Evolutionary conservation across 768 basidiomycete species (phyloP).

Genomic region (Rhizopogon salebrosus): DNA sequence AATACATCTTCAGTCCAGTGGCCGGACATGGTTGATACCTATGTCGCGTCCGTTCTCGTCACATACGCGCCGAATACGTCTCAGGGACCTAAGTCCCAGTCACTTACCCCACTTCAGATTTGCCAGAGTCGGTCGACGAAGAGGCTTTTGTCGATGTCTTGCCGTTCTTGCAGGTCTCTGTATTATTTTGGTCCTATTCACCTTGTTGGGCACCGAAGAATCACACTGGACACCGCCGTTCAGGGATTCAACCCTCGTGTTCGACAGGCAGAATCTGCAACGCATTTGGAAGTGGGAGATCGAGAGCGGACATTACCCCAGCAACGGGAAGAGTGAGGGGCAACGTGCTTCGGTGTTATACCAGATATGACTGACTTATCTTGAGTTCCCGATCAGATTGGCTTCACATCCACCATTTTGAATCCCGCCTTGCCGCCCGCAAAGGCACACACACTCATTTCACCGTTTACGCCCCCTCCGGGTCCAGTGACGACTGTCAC

Average conservation of each 20-base stretch:
- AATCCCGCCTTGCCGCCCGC: constrained; percentile 66
- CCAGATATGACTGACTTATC: background rate
- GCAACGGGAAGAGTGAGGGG: constrained; percentile 57
- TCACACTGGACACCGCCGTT: constrained; percentile 32
- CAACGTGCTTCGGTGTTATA: constrained; percentile 8
- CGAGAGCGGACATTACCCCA: constrained; percentile 84
- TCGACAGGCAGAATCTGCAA: constrained; percentile 64
- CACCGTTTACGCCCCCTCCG: constrained; percentile 42
- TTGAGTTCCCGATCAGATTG: constrained; percentile 61
- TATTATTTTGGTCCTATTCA: constrained; percentile 39
- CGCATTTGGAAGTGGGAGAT: constrained; percentile 94
- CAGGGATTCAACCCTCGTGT: constrained; percentile 66
- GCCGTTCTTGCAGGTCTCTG: constrained; percentile 48
- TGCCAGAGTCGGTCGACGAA: constrained; percentile 45
- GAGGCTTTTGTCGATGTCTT: constrained; percentile 47
- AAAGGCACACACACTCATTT: constrained; percentile 40
- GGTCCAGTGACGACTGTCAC: constrained; percentile 40
- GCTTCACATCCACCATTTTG: constrained; percentile 44
- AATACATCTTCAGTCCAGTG: constrained; percentile 25
- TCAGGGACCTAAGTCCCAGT: constrained; percentile 53
- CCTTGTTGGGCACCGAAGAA: constrained; percentile 38
- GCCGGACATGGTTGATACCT: constrained; percentile 46
- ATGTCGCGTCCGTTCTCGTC: constrained; percentile 55
- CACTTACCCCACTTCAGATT: constrained; percentile 41
- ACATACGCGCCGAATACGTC: constrained; percentile 49